phyloP scores from a whole-genome alignment of 306 rosid species.

The Sesbania bispinosa region DNA sequence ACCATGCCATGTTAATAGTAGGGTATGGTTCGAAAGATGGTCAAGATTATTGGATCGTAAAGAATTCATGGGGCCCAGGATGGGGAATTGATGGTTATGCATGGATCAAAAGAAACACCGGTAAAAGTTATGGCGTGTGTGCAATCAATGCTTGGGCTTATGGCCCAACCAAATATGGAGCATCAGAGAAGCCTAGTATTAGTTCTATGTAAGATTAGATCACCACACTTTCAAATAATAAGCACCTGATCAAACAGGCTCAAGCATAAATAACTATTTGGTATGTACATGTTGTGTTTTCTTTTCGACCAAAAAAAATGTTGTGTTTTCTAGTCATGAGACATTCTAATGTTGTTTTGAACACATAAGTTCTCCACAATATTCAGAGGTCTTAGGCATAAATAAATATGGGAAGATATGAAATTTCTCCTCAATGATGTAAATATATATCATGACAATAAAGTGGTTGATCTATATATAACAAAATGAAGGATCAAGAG shows the following conservation, averaged over 20 bases:
- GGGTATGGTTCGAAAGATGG: constrained; percentile 38
- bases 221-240: background rate
- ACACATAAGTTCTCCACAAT: background rate
- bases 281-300: no score
- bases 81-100: constrained; percentile 60
- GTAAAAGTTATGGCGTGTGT: background rate
- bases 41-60: constrained; percentile 58
- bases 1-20: constrained; percentile 34
- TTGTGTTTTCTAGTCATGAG: no score
- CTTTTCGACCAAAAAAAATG: no score
- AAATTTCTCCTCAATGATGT: background rate
- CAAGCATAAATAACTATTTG: background rate
- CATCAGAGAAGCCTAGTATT: background rate
- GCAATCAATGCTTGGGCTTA: background rate
- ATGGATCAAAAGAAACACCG: constrained; percentile 43
- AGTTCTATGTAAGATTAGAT: background rate
- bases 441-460: background rate
- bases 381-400: background rate
- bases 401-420: background rate
- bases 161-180: background rate
- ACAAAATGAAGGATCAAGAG: no score
- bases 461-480: no score
- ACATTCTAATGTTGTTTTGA: background rate
- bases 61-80: constrained; percentile 45
- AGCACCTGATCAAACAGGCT: background rate